These are phyloP conservation scores for Emmonsia crescens DNA, from an alignment of 2,329 filamentous ascomycete genomes.

Conservation along the genomic window DNA sequence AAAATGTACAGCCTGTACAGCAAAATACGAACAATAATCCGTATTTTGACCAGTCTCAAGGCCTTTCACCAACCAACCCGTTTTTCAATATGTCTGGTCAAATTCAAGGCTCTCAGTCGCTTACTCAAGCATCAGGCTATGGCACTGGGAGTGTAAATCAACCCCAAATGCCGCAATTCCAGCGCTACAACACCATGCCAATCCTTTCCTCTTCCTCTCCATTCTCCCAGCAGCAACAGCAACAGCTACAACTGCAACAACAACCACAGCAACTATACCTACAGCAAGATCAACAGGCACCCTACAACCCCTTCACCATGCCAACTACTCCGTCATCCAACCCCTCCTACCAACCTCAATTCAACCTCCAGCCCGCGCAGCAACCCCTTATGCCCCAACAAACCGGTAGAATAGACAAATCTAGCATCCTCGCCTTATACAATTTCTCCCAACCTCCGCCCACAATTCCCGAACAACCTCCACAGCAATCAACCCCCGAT, in stretches of 20 bases:
- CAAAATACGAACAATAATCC: conserved; percentile 18
- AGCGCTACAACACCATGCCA: conserved; percentile 33
- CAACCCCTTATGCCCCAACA: conserved; percentile 26
- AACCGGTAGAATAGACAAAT: conserved; percentile 36
- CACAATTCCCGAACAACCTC: conserved; percentile 25
- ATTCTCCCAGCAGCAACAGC: conserved; percentile 20
- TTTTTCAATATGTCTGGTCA: conserved; percentile 24
- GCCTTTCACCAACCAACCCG: conserved; percentile 22
- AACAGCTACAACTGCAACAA: conserved; percentile 16
- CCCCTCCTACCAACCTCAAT: conserved; percentile 5
- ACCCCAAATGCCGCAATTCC: conserved; percentile 12
- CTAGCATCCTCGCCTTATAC: conserved; percentile 37
- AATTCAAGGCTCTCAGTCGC: conserved; percentile 17
- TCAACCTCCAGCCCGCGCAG: conserved; percentile 10
- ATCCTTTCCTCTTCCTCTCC: conserved; percentile 21
- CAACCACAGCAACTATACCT: conserved; percentile 3
- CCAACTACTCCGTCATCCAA: conserved; percentile 10
- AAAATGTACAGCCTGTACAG: conserved; percentile 20
- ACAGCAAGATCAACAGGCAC: conserved; percentile 13
- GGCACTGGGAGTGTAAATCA: neutral
- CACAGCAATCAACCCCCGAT: conserved; percentile 17
- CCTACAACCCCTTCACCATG: conserved; percentile 27
- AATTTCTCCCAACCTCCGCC: conserved; percentile 32
- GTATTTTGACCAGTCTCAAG: conserved; percentile 17
- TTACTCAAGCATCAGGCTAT: conserved; percentile 12